A percentile compares a stretch with the other conserved stretches of the same genome.
Conservation (phyloP, 371 early-diverging fungal genomes). For the Mucor velutinosus region DNA sequence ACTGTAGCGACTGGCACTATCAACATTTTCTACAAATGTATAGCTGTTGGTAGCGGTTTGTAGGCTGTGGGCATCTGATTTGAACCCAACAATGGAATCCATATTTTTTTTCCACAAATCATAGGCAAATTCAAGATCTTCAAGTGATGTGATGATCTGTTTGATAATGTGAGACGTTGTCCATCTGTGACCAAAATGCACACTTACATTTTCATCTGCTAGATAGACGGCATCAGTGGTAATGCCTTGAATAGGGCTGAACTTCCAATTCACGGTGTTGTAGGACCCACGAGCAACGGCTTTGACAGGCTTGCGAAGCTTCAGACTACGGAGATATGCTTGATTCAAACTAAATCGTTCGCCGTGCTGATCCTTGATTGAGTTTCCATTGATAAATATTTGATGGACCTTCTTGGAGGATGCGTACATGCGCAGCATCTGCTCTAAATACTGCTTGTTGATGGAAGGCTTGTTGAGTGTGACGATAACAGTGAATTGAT, state of each 20-base stretch:
- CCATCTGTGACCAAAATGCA: background rate
- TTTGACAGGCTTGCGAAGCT: constrained; percentile 12
- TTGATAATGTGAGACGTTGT: background rate
- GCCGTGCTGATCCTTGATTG: constrained; percentile 3
- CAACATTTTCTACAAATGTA: background rate
- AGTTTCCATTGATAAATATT: constrained; percentile 11
- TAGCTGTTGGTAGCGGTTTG: background rate
- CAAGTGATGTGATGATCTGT: constrained; percentile 11
- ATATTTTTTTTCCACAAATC: constrained; percentile 15
- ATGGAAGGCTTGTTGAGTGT: background rate
- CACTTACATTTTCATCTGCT: constrained; percentile 33
- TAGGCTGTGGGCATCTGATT: constrained; percentile 7
- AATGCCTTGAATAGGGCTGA: constrained; percentile 33
- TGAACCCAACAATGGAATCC: constrained; percentile 23
- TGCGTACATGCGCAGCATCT: constrained; percentile 7
- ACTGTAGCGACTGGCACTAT: constrained; percentile 16
- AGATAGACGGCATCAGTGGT: constrained; percentile 25
- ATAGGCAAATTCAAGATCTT: constrained; percentile 21
- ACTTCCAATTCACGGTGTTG: constrained; percentile 25
- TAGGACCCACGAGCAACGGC: background rate
- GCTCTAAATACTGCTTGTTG: background rate
- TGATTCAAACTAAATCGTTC: background rate
- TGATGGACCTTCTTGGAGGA: constrained; percentile 13
- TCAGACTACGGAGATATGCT: constrained; percentile 4
- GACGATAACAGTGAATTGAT: constrained; percentile 23